Evolutionary conservation across 495 filamentous ascomycete species (phyloP).

Genomic region (Xanthoparmelia taractica): DNA sequence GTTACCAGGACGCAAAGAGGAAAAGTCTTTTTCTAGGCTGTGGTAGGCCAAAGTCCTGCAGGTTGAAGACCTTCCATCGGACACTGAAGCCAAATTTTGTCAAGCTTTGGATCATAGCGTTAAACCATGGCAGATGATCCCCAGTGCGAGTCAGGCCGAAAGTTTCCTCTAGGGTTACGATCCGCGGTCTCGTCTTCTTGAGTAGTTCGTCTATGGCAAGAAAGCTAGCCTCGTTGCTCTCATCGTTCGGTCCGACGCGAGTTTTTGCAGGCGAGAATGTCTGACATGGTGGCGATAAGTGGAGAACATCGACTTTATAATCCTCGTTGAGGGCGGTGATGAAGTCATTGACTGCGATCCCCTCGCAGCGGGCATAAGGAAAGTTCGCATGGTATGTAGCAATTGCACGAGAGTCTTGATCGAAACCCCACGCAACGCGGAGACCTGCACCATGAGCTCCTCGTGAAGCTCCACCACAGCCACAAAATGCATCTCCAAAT

Average conservation of each 20-base stretch:
- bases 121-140: conserved; percentile 45
- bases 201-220: conserved; percentile 57
- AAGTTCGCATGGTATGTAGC: conserved; percentile 56
- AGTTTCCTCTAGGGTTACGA: conserved; percentile 82
- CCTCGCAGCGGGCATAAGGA: conserved; percentile 33
- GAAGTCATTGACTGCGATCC: conserved; percentile 44
- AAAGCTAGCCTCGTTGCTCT: conserved; percentile 60
- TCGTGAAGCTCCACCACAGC: conserved; percentile 64
- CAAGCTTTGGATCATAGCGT: conserved; percentile 55
- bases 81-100: conserved; percentile 62
- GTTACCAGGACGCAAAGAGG: conserved; percentile 69
- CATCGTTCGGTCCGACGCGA: conserved; percentile 53
- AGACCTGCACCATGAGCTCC: conserved; percentile 60
- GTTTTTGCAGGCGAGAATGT: conserved; percentile 73
- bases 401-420: conserved; percentile 48
- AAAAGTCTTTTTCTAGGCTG: conserved; percentile 58
- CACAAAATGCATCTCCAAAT: conserved; percentile 65
- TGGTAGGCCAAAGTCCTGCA: conserved; percentile 53
- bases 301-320: conserved; percentile 58
- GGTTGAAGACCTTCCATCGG: conserved; percentile 46
- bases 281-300: conserved; percentile 80
- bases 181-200: conserved; percentile 50
- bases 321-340: conserved; percentile 25
- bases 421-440: conserved; percentile 52
- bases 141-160: conserved; percentile 53